Evolutionary conservation across 192 early-diverging fungal genomes (phyloP), one percentile per base, ranked within the genome.

Genomic region (Thamnidium elegans): DNA sequence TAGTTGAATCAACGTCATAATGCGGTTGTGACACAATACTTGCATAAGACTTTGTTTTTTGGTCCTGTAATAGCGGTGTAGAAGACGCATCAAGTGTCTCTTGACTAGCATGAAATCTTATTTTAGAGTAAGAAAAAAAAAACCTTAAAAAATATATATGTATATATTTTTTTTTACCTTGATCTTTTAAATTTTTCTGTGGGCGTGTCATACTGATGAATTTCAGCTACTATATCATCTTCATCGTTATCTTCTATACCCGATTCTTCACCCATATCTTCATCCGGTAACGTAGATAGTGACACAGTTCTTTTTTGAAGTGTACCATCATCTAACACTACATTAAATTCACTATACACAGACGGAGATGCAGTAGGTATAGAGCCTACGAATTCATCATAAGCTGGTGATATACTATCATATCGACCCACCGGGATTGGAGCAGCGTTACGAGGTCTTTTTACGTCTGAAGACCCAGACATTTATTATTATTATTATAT

Each of bases 251-350:
- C 26, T 26, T n/a, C 21, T 60, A 42, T 20, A 10, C 34, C 32
- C 0, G 31, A 30, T 9, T 44, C n/a, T 19, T 44, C 10, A 15
- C 14, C 58, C 6, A 43, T 36, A 17, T 43, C 23, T 8, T 43
- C 13, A 23, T 53, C 61, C 17, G 68, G 68, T 43, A 70, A 42
- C 14, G 74, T 76, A 26, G 74, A 76, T 9, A 76, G 50, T 1
- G 74, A 71, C 1, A 76, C 74, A 9, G 69, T 56, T 39, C 74
- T 31, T 58, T 55, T 62, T 61, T 71, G 65, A 21, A 67, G 36
- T 32, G 69, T 76, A 34, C 74, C 74, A 64, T 76, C 74, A 61
- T 76, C 74, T 21, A 71, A 21, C 15, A 76, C 62, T n/a, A 76
- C 74, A 47, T 76, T 61, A 14, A 63, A 34, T 7, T 70, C 68